Evolutionary conservation across 768 basidiomycete species (phyloP), one percentile per base, ranked within the genome.

Genomic region (Calocybe indica): DNA sequence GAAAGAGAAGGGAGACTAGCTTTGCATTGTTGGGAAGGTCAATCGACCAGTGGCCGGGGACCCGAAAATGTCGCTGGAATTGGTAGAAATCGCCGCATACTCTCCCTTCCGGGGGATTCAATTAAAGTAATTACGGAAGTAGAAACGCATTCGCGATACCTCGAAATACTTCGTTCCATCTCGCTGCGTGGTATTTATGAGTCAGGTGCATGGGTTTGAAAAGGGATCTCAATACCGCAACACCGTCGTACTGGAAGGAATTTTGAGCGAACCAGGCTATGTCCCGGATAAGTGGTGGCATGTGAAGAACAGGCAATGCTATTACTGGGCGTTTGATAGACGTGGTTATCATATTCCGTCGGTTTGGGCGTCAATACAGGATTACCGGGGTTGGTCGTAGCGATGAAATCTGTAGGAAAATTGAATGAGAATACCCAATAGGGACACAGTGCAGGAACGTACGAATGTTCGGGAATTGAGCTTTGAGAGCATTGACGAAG

Each of bases 141-240:
- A 35, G 13, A 35, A 37, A 42, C 28, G 37, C 32, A 35, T 10
- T 33, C 2, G 14, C 38, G n/a, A 28, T 15, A 48, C 53, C 44
- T 78, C 73, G 46, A 82, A 79, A 61, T 78, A 82, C 29, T 59
- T 69, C 5, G 75, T 76, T 5, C 71, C 75, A 48, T 80, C 62
- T 12, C 79, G 77, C 74, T 79, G 44, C 9, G 45, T 11, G n/a
- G 5, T n/a, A 37, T 38, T 31, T 31, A 22, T 45, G 11, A 41
- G 22, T 39, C 35, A 12, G 6, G 38, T 6, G 5, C 36, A 36
- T 15, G 7, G 15, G 38, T 13, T 7, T 7, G 31, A 14, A 32
- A n/a, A 12, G 48, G 5, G 28, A 42, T 41, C 32, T 7, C 22
- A 22, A 22, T 45, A 64, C 59, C 38, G 54, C 42, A 46, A 68